Base-by-base conservation (phyloP, 2,329 filamentous ascomycete genomes). In the Colletotrichum phormii region DNA sequence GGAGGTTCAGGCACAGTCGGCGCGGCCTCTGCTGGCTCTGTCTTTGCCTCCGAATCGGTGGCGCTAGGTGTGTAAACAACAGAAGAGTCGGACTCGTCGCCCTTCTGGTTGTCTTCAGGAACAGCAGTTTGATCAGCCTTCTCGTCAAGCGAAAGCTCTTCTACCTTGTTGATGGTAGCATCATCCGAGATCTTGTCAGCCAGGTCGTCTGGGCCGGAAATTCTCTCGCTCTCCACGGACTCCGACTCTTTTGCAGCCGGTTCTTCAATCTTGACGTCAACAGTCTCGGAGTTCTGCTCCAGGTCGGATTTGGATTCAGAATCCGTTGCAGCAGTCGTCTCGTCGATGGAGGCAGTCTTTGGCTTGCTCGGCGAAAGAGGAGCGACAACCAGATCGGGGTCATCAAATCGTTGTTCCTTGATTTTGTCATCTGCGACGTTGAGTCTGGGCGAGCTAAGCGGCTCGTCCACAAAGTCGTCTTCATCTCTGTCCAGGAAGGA, bases 381-480 rank as follows among this genome's bases (percentile, higher is more conserved):
- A 13, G 87, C 84, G 59, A 91, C 89, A 2, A 90, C 81, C 62
- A 91, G 80, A 33, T 89, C 87, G 0, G 87, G 85, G 24, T 90
- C 88, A n/a, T 89, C 87, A 68, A 89, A 88, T 2, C 84, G 82
- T 49, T 83, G 82, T 69, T 86, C 82, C 13, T 88, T 88, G 5
- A 88, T 81, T 57, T 88, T 89, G 73, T 90, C 87, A 37, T 89
- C 89, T 60, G 89, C 88, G 22, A 93, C 86, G 22, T 90, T 86
- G 9, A 96, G 86, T 5, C 87, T 85, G 3, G 90, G 90, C 4
- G 93, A 94, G 75, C 90, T 93, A 22, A 95, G 85, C 3, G 93
- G 92, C 80, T 95, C 93, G 74, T 95, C 93, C 24, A 95, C 92
- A 78, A 95, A 93, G 71, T 94, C 92, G 64, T 93, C 92, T 67